Evolutionary conservation across 2,329 filamentous ascomycete species (phyloP), one percentile per base, ranked within the genome.

Genomic region (Mariannaea elegans): DNA sequence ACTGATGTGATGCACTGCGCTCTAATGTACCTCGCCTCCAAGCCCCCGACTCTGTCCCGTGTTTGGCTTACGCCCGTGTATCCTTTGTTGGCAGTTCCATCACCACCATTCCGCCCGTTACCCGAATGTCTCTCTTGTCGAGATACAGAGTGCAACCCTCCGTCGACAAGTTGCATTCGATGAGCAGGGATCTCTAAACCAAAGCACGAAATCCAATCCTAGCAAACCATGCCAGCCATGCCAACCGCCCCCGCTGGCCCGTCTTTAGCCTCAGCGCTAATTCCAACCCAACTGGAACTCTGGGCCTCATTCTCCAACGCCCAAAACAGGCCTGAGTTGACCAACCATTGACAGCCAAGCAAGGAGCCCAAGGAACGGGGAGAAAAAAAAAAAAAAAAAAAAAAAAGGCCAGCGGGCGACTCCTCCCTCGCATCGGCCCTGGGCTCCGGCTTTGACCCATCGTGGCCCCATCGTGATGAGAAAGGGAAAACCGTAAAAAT

Each of bases 241-340:
- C 41, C 24, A 46, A 36, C 51, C 61, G 34, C 46, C 61, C 65
- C 61, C 55, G 46, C 59, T 59, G 56, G 55, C 67, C 63, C 64
- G 65, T 56, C 56, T 67, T 66, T 69, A 70, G 68, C 64, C 56
- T 67, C 67, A 60, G 67, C 68, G 66, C 68, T 62, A 65, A 51
- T 47, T 59, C 48, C 56, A 65, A 64, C 63, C 60, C 64, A 60
- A 61, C 42, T 55, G 52, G 42, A 48, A 46, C 61, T 56, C 51
- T 44, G 48, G 56, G 57, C 51, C 47, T 54, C 41, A 32, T 47
- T 39, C 46, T 36, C 23, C 49, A 47, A 38, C 45, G 31, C 29
- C 36, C 42, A 36, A 54, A 36, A 14, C 10, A 47, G 7, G 44
- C 41, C 29, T 38, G 38, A 41, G 39, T 34, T 19, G 18, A 12